Base-by-base conservation (phyloP, 2,329 filamentous ascomycete genomes). In the Cercospora sp. region DNA sequence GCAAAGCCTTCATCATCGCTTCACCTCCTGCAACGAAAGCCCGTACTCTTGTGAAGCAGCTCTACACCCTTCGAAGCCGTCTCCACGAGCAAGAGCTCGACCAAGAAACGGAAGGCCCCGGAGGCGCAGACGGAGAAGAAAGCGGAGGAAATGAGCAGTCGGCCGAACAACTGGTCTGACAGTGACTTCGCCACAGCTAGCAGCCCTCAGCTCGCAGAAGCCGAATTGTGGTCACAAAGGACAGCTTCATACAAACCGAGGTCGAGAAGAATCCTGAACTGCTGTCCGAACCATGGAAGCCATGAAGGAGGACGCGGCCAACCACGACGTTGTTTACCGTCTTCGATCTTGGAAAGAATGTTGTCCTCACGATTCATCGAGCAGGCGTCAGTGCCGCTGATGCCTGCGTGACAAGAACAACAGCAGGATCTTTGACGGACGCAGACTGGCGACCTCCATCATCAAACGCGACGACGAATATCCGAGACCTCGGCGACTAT, bases 161-260 rank as follows among this genome's bases (percentile, higher is more conserved):
- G 94, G 81, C 87, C 98, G 36, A 91, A 93, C 3, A 94, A 98
- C 79, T 99, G 95, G 95, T 91, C 92, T 76, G 91, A 93, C 76
- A 94, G 97, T 76, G 94, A 98, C 77, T 87, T 90, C 2, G 71
- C 72, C 20, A 68, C 74, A 20, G 75, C 88, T 23, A 85, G 16
- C 84, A 88, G 51, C 85, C 84, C 9, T 85, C 80, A 70, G n/a
- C n/a, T 12, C 82, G 82, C 75, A 90, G 23, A 20, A 91, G 94
- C 75, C 96, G 94, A 78, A 84, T 92, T 16, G 94, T 97, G 31
- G 89, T 98, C 66, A 82, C 99, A 71, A 92, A 92, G 77, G 89
- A 97, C 81, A 97, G 97, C 90, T 99, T 99, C 80, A 96, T 93
- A 1, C 84, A 94, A 45, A 78, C 90, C 69, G 92, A 97, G 81